A percentile compares a stretch with the other conserved stretches of the same genome.
phyloP scores from a whole-genome alignment of 495 filamentous ascomycete species.

The Annulohypoxylon stygium region DNA sequence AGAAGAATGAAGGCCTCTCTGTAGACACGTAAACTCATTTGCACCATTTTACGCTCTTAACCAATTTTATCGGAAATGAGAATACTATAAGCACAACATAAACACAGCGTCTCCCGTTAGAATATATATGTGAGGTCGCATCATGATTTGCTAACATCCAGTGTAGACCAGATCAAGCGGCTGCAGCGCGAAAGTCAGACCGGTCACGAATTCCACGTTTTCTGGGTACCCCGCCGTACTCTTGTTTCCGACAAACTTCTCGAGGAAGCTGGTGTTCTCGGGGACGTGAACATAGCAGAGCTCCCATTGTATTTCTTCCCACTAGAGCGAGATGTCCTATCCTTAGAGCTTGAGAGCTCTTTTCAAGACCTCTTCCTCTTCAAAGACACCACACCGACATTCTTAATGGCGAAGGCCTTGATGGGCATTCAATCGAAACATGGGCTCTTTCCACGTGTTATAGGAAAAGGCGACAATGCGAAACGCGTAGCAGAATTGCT shows the following conservation, averaged over 20 bases:
- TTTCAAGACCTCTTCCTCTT: slow-evolving; percentile 90
- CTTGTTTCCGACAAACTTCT: slow-evolving; percentile 91
- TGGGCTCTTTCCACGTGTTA: slow-evolving; percentile 93
- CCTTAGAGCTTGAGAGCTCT: slow-evolving; percentile 87
- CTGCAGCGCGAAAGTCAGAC: slow-evolving; percentile 85
- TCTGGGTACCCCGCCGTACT: slow-evolving; percentile 93
- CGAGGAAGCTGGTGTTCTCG: slow-evolving; percentile 92
- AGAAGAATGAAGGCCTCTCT: slow-evolving; percentile 38
- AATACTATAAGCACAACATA: slow-evolving; percentile 27
- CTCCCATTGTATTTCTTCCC: slow-evolving; percentile 90
- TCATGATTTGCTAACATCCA: slow-evolving; percentile 54
- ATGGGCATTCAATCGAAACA: slow-evolving; percentile 94
- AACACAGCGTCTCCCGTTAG: slow-evolving; percentile 23
- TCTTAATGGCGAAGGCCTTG: slow-evolving; percentile 88
- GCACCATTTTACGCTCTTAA: slow-evolving; percentile 21
- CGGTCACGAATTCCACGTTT: slow-evolving; percentile 93
- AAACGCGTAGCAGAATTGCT: slow-evolving; percentile 89
- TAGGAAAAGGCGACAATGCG: slow-evolving; percentile 96
- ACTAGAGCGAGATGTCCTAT: slow-evolving; percentile 90
- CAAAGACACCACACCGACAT: slow-evolving; percentile 91
- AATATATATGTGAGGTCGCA: slow-evolving; percentile 13
- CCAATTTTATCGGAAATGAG: slow-evolving; percentile 47
- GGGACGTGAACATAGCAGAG: slow-evolving; percentile 89
- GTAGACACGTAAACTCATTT: slow-evolving; percentile 47
- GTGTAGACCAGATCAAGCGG: slow-evolving; percentile 88